These are phyloP conservation scores for Monosporascus sp. DNA, from an alignment of 2,329 filamentous ascomycete genomes.

Conservation along the genomic window DNA sequence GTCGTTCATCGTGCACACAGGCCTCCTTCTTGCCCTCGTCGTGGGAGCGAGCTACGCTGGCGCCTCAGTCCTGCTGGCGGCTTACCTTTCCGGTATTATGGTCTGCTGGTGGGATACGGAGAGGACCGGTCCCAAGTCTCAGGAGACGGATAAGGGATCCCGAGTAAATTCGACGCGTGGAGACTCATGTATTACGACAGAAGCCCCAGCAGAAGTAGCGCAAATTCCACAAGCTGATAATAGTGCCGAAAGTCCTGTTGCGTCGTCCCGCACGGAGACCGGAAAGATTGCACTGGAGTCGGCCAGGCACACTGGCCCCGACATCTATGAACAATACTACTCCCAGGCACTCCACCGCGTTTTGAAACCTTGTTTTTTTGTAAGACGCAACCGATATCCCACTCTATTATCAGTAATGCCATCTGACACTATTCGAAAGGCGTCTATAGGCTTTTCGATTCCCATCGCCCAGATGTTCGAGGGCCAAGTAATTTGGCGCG, in stretches of 20 bases:
- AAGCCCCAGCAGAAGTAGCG: too few species aligned
- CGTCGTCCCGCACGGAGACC: background rate
- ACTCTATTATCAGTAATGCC: background rate
- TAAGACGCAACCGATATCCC: conserved; percentile 26
- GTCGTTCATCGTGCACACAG: conserved; percentile 43
- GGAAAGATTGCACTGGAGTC: background rate
- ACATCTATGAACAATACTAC: conserved; percentile 37
- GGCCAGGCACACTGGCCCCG: background rate
- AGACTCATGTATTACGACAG: too few species aligned
- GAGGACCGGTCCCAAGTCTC: background rate
- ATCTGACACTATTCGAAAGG: conserved; percentile 23
- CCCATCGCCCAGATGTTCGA: conserved; percentile 67
- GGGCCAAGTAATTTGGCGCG: conserved; percentile 62
- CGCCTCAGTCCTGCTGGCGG: conserved; percentile 57
- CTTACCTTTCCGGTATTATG: conserved; percentile 57
- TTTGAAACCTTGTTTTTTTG: conserved; percentile 70
- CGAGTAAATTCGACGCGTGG: too few species aligned
- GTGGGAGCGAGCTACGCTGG: conserved; percentile 53
- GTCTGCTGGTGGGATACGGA: conserved; percentile 55
- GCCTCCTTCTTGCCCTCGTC: conserved; percentile 44
- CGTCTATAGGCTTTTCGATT: conserved; percentile 71
- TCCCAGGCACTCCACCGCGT: conserved; percentile 39
- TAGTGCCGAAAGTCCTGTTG: too few species aligned
- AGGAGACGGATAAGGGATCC: too few species aligned
- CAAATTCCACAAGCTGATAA: too few species aligned